Conservation (phyloP, 106 monocot species). For the Apostasia ramifera region DNA sequence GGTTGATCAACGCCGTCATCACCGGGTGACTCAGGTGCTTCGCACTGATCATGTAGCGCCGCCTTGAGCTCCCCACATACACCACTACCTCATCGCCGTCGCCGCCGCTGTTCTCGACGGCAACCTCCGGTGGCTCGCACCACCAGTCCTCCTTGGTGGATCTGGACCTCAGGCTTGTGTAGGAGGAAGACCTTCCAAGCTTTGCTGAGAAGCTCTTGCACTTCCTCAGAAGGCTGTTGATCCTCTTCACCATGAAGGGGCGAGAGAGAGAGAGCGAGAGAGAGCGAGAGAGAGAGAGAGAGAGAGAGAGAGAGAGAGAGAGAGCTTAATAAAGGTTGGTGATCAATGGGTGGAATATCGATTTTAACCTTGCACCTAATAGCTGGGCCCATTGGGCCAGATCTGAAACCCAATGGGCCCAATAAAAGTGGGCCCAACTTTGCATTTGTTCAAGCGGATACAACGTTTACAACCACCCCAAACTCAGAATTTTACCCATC, state of each 20-base stretch:
- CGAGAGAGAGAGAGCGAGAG: neutral
- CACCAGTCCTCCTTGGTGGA: constrained; percentile 18
- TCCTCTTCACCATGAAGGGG: constrained; percentile 40
- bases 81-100: constrained; percentile 37
- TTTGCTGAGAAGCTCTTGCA: constrained; percentile 67
- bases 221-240: constrained; percentile 57
- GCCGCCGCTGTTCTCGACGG: neutral
- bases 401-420: no score
- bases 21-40: constrained; percentile 70
- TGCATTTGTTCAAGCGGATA: no score
- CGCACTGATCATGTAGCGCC: constrained; percentile 52
- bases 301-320: no score
- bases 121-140: neutral
- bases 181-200: constrained; percentile 40
- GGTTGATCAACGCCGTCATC: constrained; percentile 53
- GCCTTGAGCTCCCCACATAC: constrained; percentile 69
- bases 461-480: no score
- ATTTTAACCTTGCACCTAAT: no score
- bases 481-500: no score
- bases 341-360: no score
- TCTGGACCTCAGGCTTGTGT: constrained; percentile 41
- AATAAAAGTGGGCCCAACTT: no score
- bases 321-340: neutral
- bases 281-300: neutral
- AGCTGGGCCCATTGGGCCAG: no score